Conservation (phyloP, 352 stramenopile species). For the Halophytophthora polymorphica region DNA sequence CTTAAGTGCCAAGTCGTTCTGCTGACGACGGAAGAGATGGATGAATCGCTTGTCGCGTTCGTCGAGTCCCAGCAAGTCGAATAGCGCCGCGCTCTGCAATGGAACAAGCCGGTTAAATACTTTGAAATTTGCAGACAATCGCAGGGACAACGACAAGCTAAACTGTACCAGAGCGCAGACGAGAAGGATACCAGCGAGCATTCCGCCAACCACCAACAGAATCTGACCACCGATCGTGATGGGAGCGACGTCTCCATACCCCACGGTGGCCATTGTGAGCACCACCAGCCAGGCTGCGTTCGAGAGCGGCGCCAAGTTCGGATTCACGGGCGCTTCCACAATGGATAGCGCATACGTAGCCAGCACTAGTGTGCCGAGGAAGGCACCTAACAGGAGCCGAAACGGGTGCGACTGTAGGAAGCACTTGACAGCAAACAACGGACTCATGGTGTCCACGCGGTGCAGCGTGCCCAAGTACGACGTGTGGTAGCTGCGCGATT, state of each 20-base stretch:
- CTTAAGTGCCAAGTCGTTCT: constrained; percentile 39
- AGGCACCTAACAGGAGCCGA: constrained; percentile 43
- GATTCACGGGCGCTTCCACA: constrained; percentile 64
- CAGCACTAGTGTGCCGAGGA: constrained; percentile 39
- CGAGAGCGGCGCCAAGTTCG: constrained; percentile 45
- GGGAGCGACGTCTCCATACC: constrained; percentile 65
- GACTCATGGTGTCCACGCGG: constrained; percentile 72
- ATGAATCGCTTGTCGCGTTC: constrained; percentile 65
- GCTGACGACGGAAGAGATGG: constrained; percentile 39
- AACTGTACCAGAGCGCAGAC: constrained; percentile 58
- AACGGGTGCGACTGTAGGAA: constrained; percentile 70
- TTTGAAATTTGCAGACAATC: background rate
- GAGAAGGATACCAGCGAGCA: constrained; percentile 68
- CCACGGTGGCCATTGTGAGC: constrained; percentile 75
- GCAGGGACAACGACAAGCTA: background rate
- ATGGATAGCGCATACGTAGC: constrained; percentile 66
- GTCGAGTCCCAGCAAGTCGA: constrained; percentile 47
- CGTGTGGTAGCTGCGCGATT: constrained; percentile 53
- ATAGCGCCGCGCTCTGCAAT: constrained; percentile 59
- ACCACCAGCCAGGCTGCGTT: constrained; percentile 72
- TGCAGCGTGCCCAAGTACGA: constrained; percentile 72
- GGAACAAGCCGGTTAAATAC: background rate
- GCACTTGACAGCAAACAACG: constrained; percentile 82
- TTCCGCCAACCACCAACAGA: constrained; percentile 58
- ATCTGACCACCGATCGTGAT: constrained; percentile 56